Evolutionary conservation across 306 rosid species (phyloP), one percentile per base, ranked within the genome.

Genomic region (Lupinus albus): DNA sequence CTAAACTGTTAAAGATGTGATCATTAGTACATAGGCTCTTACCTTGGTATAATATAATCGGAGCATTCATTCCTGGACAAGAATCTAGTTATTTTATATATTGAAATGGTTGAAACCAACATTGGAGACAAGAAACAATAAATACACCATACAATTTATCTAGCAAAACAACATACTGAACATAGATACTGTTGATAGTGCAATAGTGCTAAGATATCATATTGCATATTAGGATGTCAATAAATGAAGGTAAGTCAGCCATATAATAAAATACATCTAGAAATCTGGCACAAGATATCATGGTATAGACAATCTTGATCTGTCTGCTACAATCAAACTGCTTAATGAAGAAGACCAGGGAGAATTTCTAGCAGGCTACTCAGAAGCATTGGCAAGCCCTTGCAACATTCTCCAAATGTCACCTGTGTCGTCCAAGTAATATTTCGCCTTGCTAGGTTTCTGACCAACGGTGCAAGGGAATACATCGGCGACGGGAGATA

Each of bases 361-460:
- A 48, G 77, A 52, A 53, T 3, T 84, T 67, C 71, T 71, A 75
- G 73, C 72, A 1, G 77, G 64, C 11, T 76, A 84, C 79, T 86
- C 91, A 3, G 92, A 84, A 30, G 91, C 92, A 74, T 62, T 81
- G 78, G 85, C 88, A 33, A 91, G 97, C 32, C 88, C 92, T 11
- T 86, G 95, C 77, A 91, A 80, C 97, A 91, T 88, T 71, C 91
- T 85, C 70, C 86, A 76, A 76, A 91, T 91, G 85, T 88, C 97
- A 5, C 82, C 72, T 48, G 95, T 88, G 89, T 91, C 97, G 20
- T 78, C 82, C 75, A 78, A 78, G 61, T 78, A 78, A 60, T 78
- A 78, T 65, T 78, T 72, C 16, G 82, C 82, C 49, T 78, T 78
- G 67, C 78, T 78, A 5, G 82, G 82, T 67, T 78, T 78, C 67